Evolutionary conservation across 1,139 yeast species (phyloP), one percentile per base, ranked within the genome.

Genomic region (Saccharomyces hybrid): DNA sequence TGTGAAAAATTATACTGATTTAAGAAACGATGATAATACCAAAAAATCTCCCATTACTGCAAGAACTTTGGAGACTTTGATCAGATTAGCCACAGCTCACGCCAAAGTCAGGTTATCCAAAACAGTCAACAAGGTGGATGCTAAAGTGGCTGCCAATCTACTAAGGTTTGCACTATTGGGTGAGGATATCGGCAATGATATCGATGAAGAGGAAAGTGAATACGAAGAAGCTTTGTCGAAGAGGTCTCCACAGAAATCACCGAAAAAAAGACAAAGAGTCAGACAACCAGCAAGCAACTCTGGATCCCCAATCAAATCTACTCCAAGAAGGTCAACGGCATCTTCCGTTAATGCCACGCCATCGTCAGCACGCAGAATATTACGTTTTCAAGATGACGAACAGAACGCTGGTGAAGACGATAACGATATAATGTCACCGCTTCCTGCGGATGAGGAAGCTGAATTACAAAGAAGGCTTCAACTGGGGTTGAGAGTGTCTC

Each of bases 31-130:
- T 63, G 85, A 82, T 50, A 79, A 77, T 59, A 80, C 93, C 56
- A 83, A 88, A 62, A 90, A 97, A 3, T 87, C 96, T 0, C 99
- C 99, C 44, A 89, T 95, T 61, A 93, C 99, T 2, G 96, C 99
- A 25, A 88, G 99, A 83, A 95, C 99, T 3, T 77, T 93, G 63
- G 99, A 93, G 73, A 93, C 99, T 0, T 77, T 93, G 63, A 93
- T 93, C 69, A 96, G 99, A 76, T 76, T 93, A 58, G 80, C 98
- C 0, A 88, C 98, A 1, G 99, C 99, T 0, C 99, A 93, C 71
- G 99, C 99, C 25, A 93, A 93, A 69, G 89, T 93, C 13, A 78
- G 99, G 64, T 76, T 93, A 53, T 86, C 96, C 26, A 81, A 81
- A 62, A 77, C 81, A 2, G 85, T 93, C 23, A 89, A 85, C 46